Evolutionary conservation across 139 green algal species (phyloP).

Genomic region (Desmodesmus armatus): DNA sequence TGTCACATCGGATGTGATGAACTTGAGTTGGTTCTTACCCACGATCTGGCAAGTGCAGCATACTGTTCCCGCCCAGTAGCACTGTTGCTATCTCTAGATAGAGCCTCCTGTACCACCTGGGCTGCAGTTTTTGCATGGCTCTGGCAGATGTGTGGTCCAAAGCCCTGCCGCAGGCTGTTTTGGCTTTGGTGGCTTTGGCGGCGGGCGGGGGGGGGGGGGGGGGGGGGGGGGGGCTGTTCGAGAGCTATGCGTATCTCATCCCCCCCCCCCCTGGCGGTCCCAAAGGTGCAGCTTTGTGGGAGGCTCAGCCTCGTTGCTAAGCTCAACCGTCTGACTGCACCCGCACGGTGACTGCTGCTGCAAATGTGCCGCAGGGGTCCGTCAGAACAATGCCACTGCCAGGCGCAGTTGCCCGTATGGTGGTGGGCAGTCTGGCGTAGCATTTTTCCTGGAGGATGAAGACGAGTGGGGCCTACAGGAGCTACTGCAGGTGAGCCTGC

Average conservation of each 20-base stretch:
- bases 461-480: conserved; percentile 73
- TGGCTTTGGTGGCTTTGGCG: too few relatives aligned
- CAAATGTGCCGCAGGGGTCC: conserved; percentile 42
- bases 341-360: too few relatives aligned
- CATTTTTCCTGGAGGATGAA: conserved; percentile 84
- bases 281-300: neutral
- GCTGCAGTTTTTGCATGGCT: neutral
- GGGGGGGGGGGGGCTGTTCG: too few relatives aligned
- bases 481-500: too few relatives aligned
- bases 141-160: too few relatives aligned
- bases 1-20: neutral
- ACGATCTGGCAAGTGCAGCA: neutral
- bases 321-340: neutral
- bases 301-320: neutral
- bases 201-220: too few relatives aligned
- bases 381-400: conserved; percentile 61
- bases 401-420: conserved; percentile 37
- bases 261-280: neutral
- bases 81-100: neutral
- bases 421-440: conserved; percentile 52
- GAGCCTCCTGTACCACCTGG: neutral
- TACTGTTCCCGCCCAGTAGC: neutral
- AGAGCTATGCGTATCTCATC: neutral
- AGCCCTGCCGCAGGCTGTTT: too few relatives aligned
- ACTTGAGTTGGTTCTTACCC: neutral